Evolutionary conservation across 768 basidiomycete species (phyloP).

Genomic region (Mycena kentingensis): DNA sequence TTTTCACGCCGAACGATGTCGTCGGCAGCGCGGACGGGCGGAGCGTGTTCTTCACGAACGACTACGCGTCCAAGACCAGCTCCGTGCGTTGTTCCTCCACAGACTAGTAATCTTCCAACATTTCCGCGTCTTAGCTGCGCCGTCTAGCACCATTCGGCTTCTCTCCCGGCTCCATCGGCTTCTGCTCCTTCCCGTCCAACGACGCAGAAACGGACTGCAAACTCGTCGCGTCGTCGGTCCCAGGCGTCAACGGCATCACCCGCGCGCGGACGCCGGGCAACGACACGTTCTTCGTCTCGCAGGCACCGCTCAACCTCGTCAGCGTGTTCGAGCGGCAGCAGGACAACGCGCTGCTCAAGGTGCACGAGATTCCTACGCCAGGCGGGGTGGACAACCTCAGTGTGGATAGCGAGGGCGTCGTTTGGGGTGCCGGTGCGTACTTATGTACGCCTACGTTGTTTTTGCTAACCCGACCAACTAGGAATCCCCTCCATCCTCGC

Average conservation of each 20-base stretch:
- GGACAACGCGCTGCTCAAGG: slow-evolving; percentile 58
- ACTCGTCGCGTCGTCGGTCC: slow-evolving; percentile 51
- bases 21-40: slow-evolving; percentile 65
- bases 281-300: slow-evolving; percentile 66
- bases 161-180: slow-evolving; percentile 54
- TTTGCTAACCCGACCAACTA: slow-evolving; percentile 23
- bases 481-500: slow-evolving; percentile 46
- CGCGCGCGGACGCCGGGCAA: slow-evolving; percentile 49
- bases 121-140: slow-evolving; percentile 16
- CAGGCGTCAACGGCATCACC: slow-evolving; percentile 63
- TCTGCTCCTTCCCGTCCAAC: slow-evolving; percentile 50
- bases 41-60: slow-evolving; percentile 73
- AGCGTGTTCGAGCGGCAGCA: slow-evolving; percentile 57
- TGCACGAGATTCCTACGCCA: slow-evolving; percentile 57
- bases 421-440: slow-evolving; percentile 62
- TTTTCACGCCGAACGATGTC: slow-evolving; percentile 71
- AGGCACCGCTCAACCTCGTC: slow-evolving; percentile 45
- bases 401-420: slow-evolving; percentile 56
- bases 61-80: slow-evolving; percentile 56
- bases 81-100: slow-evolving; percentile 41
- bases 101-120: neutral
- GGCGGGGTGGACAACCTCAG: slow-evolving; percentile 61
- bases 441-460: neutral
- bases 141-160: slow-evolving; percentile 32
- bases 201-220: slow-evolving; percentile 50